Conservation (phyloP, 768 basidiomycete genomes). For the Plicaturopsis crispa region DNA sequence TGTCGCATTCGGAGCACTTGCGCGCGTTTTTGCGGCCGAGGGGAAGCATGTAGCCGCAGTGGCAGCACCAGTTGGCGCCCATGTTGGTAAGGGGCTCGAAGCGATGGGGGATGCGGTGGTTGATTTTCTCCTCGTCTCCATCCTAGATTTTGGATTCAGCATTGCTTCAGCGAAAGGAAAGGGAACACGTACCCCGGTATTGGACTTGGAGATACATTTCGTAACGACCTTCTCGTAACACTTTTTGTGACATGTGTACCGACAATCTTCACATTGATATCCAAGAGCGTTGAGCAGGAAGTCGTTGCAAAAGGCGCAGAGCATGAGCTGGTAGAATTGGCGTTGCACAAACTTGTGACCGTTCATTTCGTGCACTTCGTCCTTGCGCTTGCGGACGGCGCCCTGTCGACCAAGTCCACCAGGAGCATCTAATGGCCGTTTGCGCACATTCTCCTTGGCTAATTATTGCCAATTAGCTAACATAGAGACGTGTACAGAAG, state of each 20-base stretch:
- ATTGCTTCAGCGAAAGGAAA: neutral
- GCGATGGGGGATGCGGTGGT: slow-evolving; percentile 97
- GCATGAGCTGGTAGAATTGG: slow-evolving; percentile 98
- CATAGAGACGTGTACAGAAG: slow-evolving; percentile 6
- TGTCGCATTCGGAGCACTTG: slow-evolving; percentile 91
- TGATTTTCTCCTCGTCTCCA: slow-evolving; percentile 96
- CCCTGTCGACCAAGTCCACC: slow-evolving; percentile 96
- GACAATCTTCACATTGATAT: slow-evolving; percentile 99
- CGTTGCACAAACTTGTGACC: slow-evolving; percentile 96
- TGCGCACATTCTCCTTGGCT: slow-evolving; percentile 98
- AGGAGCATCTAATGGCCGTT: slow-evolving; percentile 87
- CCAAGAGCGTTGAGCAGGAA: slow-evolving; percentile 95
- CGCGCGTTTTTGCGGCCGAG: slow-evolving; percentile 95
- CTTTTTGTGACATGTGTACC: slow-evolving; percentile 98
- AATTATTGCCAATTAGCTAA: slow-evolving; percentile 9
- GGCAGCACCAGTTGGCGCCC: slow-evolving; percentile 99
- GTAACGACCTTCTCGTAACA: slow-evolving; percentile 99
- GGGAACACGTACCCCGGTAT: slow-evolving; percentile 74
- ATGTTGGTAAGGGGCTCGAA: slow-evolving; percentile 97
- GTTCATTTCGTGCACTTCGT: slow-evolving; percentile 98
- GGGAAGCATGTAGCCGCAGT: slow-evolving; percentile 97
- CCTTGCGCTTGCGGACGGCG: slow-evolving; percentile 95
- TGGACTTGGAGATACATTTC: slow-evolving; percentile 97
- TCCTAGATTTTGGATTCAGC: slow-evolving; percentile 42
- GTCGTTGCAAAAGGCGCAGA: slow-evolving; percentile 96